These are phyloP conservation scores for Globisporangium cylindrosporum DNA, from an alignment of 352 stramenopile genomes.

Conservation along the genomic window DNA sequence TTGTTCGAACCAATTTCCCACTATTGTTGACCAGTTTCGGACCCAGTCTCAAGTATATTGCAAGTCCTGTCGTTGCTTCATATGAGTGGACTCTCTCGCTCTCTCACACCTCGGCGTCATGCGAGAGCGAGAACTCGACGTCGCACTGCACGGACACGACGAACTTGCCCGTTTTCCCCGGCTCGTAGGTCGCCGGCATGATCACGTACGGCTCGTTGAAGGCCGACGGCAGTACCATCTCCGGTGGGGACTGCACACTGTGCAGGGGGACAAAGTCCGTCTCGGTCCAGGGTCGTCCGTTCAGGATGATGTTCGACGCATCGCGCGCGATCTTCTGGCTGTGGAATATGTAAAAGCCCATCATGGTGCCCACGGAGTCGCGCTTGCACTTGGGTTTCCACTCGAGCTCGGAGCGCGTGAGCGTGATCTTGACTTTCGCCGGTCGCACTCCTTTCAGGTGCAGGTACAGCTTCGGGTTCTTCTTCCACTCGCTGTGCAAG, in stretches of 20 bases:
- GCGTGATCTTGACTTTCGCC: conserved; percentile 72
- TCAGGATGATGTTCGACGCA: conserved; percentile 45
- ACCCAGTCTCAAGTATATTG: too few relatives aligned
- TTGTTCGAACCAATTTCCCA: too few relatives aligned
- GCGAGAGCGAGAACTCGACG: conserved; percentile 70
- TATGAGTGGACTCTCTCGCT: background rate
- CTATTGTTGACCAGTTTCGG: too few relatives aligned
- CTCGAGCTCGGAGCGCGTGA: conserved; percentile 79
- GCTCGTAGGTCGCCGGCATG: conserved; percentile 88
- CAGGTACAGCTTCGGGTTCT: conserved; percentile 85
- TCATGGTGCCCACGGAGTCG: conserved; percentile 86
- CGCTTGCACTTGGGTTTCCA: conserved; percentile 81
- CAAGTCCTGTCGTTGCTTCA: too few relatives aligned
- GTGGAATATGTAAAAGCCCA: conserved; percentile 88
- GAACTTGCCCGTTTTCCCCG: conserved; percentile 72
- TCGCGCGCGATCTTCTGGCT: conserved; percentile 43
- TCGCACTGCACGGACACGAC: conserved; percentile 84
- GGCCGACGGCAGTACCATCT: conserved; percentile 56
- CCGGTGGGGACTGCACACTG: conserved; percentile 59
- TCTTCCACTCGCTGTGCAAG: conserved; percentile 81
- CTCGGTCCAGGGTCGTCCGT: conserved; percentile 74
- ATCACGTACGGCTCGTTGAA: conserved; percentile 87
- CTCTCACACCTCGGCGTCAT: conserved; percentile 22
- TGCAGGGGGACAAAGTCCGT: conserved; percentile 84
- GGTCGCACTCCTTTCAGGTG: conserved; percentile 66